These are phyloP conservation scores for Taiozyma sp. DNA, from an alignment of 1,139 yeast species.

Conservation along the genomic window DNA sequence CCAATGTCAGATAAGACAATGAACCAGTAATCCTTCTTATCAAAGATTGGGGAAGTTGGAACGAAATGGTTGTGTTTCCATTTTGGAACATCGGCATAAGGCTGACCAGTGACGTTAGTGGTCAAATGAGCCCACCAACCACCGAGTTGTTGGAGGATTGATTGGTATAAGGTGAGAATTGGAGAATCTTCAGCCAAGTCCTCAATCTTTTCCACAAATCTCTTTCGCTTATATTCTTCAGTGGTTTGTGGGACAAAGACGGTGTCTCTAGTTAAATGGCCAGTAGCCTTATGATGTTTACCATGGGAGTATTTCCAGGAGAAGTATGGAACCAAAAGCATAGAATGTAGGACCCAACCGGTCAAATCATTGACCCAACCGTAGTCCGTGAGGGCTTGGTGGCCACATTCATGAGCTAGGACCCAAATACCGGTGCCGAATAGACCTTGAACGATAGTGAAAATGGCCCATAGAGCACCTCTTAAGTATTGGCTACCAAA, in stretches of 20 bases:
- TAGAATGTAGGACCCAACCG: constrained; percentile 83
- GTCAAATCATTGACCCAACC: constrained; percentile 64
- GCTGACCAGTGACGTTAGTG: constrained; percentile 77
- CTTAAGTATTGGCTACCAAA: constrained; percentile 43
- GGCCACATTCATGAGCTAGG: constrained; percentile 89
- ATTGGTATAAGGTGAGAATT: constrained; percentile 47
- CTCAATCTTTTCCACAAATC: constrained; percentile 38
- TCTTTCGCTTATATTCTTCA: constrained; percentile 43
- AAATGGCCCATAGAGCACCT: constrained; percentile 53
- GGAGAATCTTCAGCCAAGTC: constrained; percentile 77
- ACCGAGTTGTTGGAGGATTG: constrained; percentile 68
- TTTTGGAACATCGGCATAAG: constrained; percentile 47
- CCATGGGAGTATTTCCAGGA: constrained; percentile 83
- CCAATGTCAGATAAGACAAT: constrained; percentile 74
- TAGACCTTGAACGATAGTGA: constrained; percentile 56
- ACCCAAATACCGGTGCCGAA: constrained; percentile 83
- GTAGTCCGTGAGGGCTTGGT: constrained; percentile 76
- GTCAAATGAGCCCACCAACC: constrained; percentile 69
- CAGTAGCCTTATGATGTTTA: constrained; percentile 87
- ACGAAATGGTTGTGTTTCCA: constrained; percentile 58
- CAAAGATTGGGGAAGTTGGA: constrained; percentile 73
- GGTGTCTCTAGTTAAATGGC: constrained; percentile 76
- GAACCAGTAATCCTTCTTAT: constrained; percentile 63
- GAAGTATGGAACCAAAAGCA: constrained; percentile 75
- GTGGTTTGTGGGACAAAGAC: constrained; percentile 74